Conservation (phyloP, 371 early-diverging fungal genomes). For the Coemansia linderi region DNA sequence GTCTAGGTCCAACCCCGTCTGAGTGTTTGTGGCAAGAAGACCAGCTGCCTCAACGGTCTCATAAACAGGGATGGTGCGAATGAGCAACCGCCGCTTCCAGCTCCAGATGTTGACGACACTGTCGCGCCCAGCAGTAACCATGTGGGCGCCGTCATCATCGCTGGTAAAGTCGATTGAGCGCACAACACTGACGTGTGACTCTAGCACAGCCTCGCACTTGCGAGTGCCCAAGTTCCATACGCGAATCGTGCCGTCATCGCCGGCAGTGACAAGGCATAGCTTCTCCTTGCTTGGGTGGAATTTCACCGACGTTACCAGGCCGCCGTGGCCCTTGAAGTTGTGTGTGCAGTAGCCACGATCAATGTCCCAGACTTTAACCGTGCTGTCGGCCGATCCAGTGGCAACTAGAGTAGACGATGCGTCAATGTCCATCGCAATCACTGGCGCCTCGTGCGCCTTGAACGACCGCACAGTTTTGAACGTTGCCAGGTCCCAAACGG, state of each 20-base stretch:
- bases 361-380: constrained; percentile 94
- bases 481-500: constrained; percentile 74
- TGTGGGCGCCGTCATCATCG: constrained; percentile 63
- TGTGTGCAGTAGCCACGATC: constrained; percentile 93
- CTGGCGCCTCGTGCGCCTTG: constrained; percentile 90
- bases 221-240: constrained; percentile 84
- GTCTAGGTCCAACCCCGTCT: constrained; percentile 11
- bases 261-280: constrained; percentile 76
- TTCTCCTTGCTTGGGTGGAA: constrained; percentile 71
- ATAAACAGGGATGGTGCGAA: constrained; percentile 85
- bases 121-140: constrained; percentile 93
- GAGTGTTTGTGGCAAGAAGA: constrained; percentile 57
- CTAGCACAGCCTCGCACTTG: constrained; percentile 73
- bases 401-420: constrained; percentile 85
- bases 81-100: constrained; percentile 63
- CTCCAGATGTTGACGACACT: constrained; percentile 93
- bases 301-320: constrained; percentile 80
- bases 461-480: constrained; percentile 68
- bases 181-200: constrained; percentile 89
- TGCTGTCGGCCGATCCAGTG: constrained; percentile 95
- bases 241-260: constrained; percentile 87
- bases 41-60: constrained; percentile 80
- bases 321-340: constrained; percentile 90
- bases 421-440: constrained; percentile 91
- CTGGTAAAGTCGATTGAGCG: constrained; percentile 81